Evolutionary conservation across 2,329 filamentous ascomycete species (phyloP), one percentile per base, ranked within the genome.

Genomic region (Zalaria obscura): DNA sequence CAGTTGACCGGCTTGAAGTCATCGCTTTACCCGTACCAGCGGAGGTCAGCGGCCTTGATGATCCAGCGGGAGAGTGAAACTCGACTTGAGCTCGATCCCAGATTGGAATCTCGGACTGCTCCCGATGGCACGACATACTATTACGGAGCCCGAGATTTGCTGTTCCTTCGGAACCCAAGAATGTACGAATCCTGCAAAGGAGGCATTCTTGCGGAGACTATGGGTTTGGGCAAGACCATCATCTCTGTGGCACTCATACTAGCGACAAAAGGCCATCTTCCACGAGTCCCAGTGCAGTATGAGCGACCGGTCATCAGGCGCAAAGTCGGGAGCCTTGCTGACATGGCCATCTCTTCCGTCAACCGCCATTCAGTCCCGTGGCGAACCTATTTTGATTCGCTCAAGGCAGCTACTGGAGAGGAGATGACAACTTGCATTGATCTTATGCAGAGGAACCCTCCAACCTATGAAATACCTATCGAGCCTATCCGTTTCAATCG

Each of bases 201-300:
- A 29, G 89, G 87, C 3, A 81, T 89, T 9, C 63, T 87, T 9
- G 82, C 83, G 0, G 84, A 91, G 54, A 80, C 83, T 48, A 88
- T 88, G 83, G 81, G 80, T 4, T 41, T 63, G 37, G 88, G 89
- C 0, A 96, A 95, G 64, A 95, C 89, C 0, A 62, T 95, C 26
- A 93, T 95, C 7, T 89, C 83, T 48, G 63, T 96, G 2, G 58
- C 68, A 4, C 52, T 69, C n/a, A 65, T 95, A 33, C 66, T 93
- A 26, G 79, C 85, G 3, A 93, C 85, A 0, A 77, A 74, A 50
- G 68, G 78, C 28, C 73, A 88, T 46, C 72, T 78, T 7, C 74
- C 84, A 4, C 62, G 68, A 11, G 72, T 81, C 3, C 80, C 88
- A 2, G 69, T 77, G 3, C 57, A 79, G 40, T 75, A 80, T 53